Conservation (phyloP, 2,329 filamentous ascomycete species). For the Metarhizium robertsii region DNA sequence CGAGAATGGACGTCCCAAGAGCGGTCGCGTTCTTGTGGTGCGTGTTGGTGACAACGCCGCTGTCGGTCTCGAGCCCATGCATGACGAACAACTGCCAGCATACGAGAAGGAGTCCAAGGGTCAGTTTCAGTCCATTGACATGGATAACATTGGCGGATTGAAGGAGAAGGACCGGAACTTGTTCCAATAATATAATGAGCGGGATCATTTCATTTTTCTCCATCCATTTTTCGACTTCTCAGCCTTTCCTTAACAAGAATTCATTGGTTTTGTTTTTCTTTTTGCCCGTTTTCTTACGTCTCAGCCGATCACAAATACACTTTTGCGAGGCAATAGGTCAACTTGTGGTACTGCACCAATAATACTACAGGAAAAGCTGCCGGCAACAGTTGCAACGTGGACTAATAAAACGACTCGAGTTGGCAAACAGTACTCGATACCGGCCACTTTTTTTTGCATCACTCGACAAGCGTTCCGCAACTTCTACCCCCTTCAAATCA, state of each 20-base stretch:
- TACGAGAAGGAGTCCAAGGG: conserved; percentile 75
- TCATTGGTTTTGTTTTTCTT: conserved; percentile 5
- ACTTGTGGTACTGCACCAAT: neutral
- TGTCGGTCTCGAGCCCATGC: conserved; percentile 81
- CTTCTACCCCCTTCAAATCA: neutral
- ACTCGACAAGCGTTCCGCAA: neutral
- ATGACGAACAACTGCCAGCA: conserved; percentile 71
- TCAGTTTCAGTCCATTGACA: conserved; percentile 87
- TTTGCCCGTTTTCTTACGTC: conserved; percentile 3
- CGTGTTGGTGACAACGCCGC: conserved; percentile 77
- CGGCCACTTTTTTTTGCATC: neutral
- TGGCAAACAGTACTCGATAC: neutral
- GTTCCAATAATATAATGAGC: conserved; percentile 21
- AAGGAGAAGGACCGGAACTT: conserved; percentile 67
- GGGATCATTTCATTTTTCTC: conserved; percentile 4
- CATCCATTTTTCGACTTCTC: conserved; percentile 5
- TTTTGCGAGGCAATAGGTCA: conserved; percentile 3
- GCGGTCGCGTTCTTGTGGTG: conserved; percentile 84
- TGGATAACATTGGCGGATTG: conserved; percentile 86
- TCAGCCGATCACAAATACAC: neutral
- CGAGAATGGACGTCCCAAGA: conserved; percentile 69
- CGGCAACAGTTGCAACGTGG: neutral
- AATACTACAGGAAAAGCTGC: neutral
- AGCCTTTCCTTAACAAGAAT: conserved; percentile 2
- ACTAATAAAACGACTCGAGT: neutral